phyloP scores from a whole-genome alignment of 441 rosid genomes.

The Iberis amara region DNA sequence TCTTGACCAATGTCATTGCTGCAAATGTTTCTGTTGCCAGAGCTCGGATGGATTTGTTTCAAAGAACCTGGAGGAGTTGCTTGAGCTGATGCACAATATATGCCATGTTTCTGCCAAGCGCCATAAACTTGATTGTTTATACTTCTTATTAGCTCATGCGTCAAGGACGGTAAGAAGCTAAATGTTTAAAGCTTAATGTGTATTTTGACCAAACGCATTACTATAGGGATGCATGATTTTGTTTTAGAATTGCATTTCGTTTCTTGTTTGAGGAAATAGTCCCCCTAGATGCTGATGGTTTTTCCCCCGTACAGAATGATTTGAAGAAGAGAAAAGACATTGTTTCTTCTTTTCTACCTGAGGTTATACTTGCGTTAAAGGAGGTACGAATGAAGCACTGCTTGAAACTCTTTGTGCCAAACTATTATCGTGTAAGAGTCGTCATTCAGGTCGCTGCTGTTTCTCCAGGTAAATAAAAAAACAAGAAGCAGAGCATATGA shows the following conservation, averaged over 20 bases:
- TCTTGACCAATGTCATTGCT: conserved; percentile 15
- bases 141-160: conserved; percentile 59
- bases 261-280: no score
- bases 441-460: conserved; percentile 14
- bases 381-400: conserved; percentile 49
- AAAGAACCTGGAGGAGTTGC: conserved; percentile 57
- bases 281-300: conserved; percentile 8
- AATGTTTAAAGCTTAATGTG: conserved; percentile 7
- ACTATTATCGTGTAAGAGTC: conserved; percentile 10
- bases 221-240: no score
- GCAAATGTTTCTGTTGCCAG: conserved; percentile 33
- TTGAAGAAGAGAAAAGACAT: conserved; percentile 50
- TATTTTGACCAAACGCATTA: conserved; percentile 18
- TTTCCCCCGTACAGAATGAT: conserved; percentile 41
- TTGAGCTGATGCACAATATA: conserved; percentile 63
- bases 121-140: conserved; percentile 85
- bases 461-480: conserved; percentile 69
- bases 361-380: conserved; percentile 79
- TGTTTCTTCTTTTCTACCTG: conserved; percentile 72
- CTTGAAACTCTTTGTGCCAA: conserved; percentile 11
- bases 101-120: conserved; percentile 93
- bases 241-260: no score
- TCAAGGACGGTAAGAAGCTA: conserved; percentile 44
- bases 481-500: conserved; percentile 94
- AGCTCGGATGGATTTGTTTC: conserved; percentile 49